Percentiles rank a stretch among this genome's conserved stretches.
phyloP scores from a whole-genome alignment of 768 basidiomycete species.

The Mrakia frigida region DNA sequence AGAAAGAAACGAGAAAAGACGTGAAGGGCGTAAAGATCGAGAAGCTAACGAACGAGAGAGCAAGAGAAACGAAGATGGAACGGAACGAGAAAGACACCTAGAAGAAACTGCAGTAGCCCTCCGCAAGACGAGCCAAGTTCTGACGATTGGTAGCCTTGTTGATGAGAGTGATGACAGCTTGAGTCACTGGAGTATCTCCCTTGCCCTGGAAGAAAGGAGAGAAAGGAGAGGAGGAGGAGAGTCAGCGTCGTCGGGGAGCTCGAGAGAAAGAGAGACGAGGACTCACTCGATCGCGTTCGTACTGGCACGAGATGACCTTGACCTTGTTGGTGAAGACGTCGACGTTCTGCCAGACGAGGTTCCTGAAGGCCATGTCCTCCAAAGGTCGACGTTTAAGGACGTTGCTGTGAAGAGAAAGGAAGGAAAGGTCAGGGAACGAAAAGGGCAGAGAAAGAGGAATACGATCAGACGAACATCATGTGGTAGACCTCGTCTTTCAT shows the following conservation, averaged over 20 bases:
- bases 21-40: not conserved
- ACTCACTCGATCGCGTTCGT: constrained; percentile 72
- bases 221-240: not conserved
- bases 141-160: constrained; percentile 30
- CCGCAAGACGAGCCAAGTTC: constrained; percentile 20
- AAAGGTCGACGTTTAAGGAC: constrained; percentile 56
- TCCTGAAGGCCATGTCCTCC: constrained; percentile 55
- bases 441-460: not conserved
- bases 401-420: constrained; percentile 50
- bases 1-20: constrained; percentile 6
- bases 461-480: constrained; percentile 11
- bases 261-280: not conserved
- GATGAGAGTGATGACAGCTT: constrained; percentile 32
- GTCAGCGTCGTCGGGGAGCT: not conserved
- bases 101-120: constrained; percentile 28
- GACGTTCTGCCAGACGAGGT: constrained; percentile 51
- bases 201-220: constrained; percentile 2
- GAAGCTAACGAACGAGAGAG: constrained; percentile 6
- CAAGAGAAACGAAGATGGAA: not conserved
- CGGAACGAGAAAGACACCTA: not conserved
- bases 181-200: constrained; percentile 25
- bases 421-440: not conserved
- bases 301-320: constrained; percentile 76
- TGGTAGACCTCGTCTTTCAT: constrained; percentile 78
- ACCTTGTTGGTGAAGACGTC: constrained; percentile 73